Evolutionary conservation across 225 moss, liverwort and hornwort genomes (phyloP), one percentile per base, ranked within the genome.

Genomic region (Bryum argenteum): DNA sequence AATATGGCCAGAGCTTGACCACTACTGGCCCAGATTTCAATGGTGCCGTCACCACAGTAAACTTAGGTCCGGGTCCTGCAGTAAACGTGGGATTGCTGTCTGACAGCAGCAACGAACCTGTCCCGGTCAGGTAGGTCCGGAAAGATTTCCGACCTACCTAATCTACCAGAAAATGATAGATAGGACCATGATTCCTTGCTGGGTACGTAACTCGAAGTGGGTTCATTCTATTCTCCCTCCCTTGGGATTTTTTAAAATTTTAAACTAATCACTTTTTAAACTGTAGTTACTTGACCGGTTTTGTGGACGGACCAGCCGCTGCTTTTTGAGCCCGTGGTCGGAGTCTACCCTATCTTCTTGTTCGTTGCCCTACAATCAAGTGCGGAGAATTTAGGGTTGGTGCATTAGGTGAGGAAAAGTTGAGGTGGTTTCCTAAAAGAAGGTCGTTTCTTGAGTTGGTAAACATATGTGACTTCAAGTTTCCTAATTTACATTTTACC

Each of bases 151-250:
- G 73, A 78, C 68, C 48, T 8, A 5, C 56, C 55, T 15, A 13
- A 1, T 20, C 50, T 12, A 15, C 19, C 33, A 33, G 6, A 1
- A 16, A 55, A 42, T 23, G 54, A 38, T 43, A 11, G 72, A 61
- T 47, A 61, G 78, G 39, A n/a, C 42, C 69, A 37, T 79, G 74
- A 74, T 74, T 70, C 74, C 79, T 75, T 79, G 79, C 52, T 8
- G 42, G 65, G 79, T 70, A 79, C 70, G 65, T 70, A 65, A 70
- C 22, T 37, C n/a, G 70, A 50, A 37, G 10, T 0, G 58, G 52
- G 69, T 63, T 42, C 33, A n/a, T 4, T 2, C 26, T 33, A 5
- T 33, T 33, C 33, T 33, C 33, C 33, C 33, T 33, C 33, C 33
- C 4, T 11, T 4, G 0, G 39, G 17, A 14, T 55, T 58, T 43